Evolutionary conservation across 176 grass and related monocot genomes (phyloP), one percentile per base, ranked within the genome.

Genomic region (Cenchrus americanus): DNA sequence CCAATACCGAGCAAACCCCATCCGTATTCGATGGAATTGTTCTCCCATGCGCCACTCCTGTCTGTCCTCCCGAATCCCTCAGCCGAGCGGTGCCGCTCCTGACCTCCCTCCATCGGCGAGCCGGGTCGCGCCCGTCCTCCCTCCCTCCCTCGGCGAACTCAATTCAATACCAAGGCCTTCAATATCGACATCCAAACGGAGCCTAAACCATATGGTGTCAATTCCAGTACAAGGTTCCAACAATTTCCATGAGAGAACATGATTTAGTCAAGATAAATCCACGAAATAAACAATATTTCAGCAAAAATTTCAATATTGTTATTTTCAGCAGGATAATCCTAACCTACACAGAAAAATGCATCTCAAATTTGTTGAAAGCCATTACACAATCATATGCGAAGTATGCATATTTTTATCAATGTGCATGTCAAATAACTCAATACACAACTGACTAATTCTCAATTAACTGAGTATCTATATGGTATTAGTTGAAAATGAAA

Each of bases 401-500:
- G 68, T n/a, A 82, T 15, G 12, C n/a, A 14, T 4, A 58, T 4
- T 37, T 69, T 8, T 62, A 14, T 37, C 14, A 78, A 72, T 62
- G 23, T n/a, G 75, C 15, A 52, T 73, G 8, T 53, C 26, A 73
- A 11, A 70, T 7, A 76, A 69, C 67, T 58, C 6, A 27, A 76
- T 27, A 40, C 10, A 15, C 3, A 43, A 62, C 27, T 44, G 48
- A 77, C 11, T 79, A 66, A 66, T 87, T 50, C 11, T 71, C 14
- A 80, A 69, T 84, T 42, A 66, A 49, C 5, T 68, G 8, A 63
- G 62, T 64, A 82, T 44, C 43, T 26, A 1, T 9, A 77, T 21
- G n/a, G n/a, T 61, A 66, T 43, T 37, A 30, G 13, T 75, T 52
- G 62, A 59, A 62, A 76, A 53, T 67, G 67, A 73, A 70, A 68